These are phyloP conservation scores for Cornus suecica DNA, from an alignment of 148 eudicot genomes.

Conservation along the genomic window DNA sequence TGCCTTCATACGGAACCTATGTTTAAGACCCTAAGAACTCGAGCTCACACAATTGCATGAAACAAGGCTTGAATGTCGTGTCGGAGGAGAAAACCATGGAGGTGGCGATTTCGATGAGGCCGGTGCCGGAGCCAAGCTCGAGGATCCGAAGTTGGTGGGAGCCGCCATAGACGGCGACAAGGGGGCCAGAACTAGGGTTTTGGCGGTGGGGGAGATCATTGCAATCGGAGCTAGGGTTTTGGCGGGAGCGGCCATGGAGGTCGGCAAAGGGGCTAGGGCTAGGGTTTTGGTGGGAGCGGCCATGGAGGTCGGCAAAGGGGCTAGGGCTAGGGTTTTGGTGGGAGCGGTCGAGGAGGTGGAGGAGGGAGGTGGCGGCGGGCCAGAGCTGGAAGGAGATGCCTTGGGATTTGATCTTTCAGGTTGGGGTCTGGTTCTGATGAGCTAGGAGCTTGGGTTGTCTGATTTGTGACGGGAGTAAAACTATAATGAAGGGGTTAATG, in stretches of 20 bases:
- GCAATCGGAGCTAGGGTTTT: too few species aligned
- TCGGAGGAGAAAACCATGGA: slow-evolving; percentile 60
- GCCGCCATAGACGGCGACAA: too few species aligned
- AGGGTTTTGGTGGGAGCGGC: slow-evolving; percentile 15
- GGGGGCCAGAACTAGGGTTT: too few species aligned
- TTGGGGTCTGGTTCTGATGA: too few species aligned
- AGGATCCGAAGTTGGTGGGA: slow-evolving; percentile 59
- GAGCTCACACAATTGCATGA: too few species aligned
- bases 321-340: not conserved
- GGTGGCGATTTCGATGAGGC: slow-evolving; percentile 71
- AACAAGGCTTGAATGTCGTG: too few species aligned
- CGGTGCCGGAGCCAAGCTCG: slow-evolving; percentile 89
- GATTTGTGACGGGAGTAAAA: slow-evolving; percentile 8
- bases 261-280: slow-evolving; percentile 17
- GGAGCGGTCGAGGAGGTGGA: slow-evolving; percentile 50
- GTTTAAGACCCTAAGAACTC: too few species aligned
- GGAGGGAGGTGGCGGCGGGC: slow-evolving; percentile 66
- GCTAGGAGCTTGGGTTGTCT: not conserved
- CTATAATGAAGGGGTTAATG: slow-evolving; percentile 21
- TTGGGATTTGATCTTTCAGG: slow-evolving; percentile 51
- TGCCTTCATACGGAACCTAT: too few species aligned
- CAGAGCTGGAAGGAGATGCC: slow-evolving; percentile 89
- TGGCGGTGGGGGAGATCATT: too few species aligned
- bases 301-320: slow-evolving; percentile 44
- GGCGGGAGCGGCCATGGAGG: slow-evolving; percentile 12